Evolutionary conservation across 1,284 basidiomycete genomes (phyloP).

Genomic region (Leccinum brunneo-olivaceum): DNA sequence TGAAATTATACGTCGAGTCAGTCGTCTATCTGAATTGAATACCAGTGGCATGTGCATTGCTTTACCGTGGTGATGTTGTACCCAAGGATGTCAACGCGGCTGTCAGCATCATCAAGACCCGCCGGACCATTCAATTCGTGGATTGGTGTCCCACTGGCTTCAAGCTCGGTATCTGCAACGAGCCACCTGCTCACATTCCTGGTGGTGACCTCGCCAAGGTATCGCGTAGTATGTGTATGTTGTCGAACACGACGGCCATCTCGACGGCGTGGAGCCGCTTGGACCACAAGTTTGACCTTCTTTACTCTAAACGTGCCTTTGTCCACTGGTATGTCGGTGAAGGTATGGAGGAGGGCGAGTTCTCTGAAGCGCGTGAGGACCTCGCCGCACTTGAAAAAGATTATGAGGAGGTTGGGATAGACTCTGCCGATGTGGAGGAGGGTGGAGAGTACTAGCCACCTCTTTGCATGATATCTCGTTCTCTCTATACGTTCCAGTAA

Average conservation of each 20-base stretch:
- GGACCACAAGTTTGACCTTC: slow-evolving; percentile 93
- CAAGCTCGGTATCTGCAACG: slow-evolving; percentile 91
- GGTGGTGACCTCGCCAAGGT: slow-evolving; percentile 87
- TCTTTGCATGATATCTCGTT: slow-evolving; percentile 16
- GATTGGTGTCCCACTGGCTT: slow-evolving; percentile 90
- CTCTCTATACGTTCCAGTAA: slow-evolving; percentile 17
- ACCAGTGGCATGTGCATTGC: slow-evolving; percentile 65
- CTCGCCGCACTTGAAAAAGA: slow-evolving; percentile 96
- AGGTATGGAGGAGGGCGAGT: slow-evolving; percentile 99
- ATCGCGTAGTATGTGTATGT: slow-evolving; percentile 83
- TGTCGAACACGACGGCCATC: slow-evolving; percentile 84
- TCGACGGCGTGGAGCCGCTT: slow-evolving; percentile 84
- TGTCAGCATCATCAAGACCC: slow-evolving; percentile 81
- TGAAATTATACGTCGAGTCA: slow-evolving; percentile 9
- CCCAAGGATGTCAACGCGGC: slow-evolving; percentile 88
- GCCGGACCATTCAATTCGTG: slow-evolving; percentile 76
- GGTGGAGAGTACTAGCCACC: slow-evolving; percentile 65
- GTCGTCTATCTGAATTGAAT: slow-evolving; percentile 8
- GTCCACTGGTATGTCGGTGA: slow-evolving; percentile 95
- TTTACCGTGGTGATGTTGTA: slow-evolving; percentile 84
- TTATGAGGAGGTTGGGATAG: slow-evolving; percentile 91
- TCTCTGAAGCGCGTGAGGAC: slow-evolving; percentile 96
- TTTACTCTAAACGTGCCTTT: slow-evolving; percentile 89
- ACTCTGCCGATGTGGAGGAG: slow-evolving; percentile 80
- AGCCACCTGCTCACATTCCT: slow-evolving; percentile 78